Percentiles rank a stretch among this genome's conserved stretches.
Conservation (phyloP, 352 stramenopile genomes). For the Pythium monospermum region DNA sequence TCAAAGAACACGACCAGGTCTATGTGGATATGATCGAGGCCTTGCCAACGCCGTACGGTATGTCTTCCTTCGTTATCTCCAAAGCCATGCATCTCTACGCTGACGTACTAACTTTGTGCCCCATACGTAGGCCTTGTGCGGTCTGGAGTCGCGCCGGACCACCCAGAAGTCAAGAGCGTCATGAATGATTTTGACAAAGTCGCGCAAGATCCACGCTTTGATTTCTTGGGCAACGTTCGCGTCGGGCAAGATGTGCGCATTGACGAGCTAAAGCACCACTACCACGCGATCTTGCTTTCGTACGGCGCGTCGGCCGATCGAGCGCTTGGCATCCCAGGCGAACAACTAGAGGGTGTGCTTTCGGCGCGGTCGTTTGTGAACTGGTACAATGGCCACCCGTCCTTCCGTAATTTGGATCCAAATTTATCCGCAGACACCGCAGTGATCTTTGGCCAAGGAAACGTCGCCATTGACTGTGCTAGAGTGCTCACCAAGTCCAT, state of each 20-base stretch:
- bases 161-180: constrained; percentile 98
- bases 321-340: constrained; percentile 82
- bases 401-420: constrained; percentile 84
- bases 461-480: constrained; percentile 97
- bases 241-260: constrained; percentile 88
- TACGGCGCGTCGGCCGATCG: constrained; percentile 93
- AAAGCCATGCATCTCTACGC: no score
- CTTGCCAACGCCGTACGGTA: constrained; percentile 92
- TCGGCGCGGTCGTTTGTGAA: constrained; percentile 94
- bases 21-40: constrained; percentile 92
- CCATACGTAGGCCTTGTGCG: constrained; percentile 88
- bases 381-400: constrained; percentile 99
- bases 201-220: constrained; percentile 67
- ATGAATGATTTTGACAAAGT: constrained; percentile 95
- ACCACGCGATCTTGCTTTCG: constrained; percentile 94
- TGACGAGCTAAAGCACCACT: constrained; percentile 82
- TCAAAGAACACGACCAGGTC: constrained; percentile 68
- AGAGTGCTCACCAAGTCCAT: constrained; percentile 92
- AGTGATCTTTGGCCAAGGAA: constrained; percentile 97
- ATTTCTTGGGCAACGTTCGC: constrained; percentile 88
- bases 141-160: constrained; percentile 96
- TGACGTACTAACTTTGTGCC: no score
- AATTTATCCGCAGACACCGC: constrained; percentile 65
- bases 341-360: constrained; percentile 72
- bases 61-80: neutral